Evolutionary conservation across 352 stramenopile species (phyloP).

Genomic region (Phytophthora uliginosa): DNA sequence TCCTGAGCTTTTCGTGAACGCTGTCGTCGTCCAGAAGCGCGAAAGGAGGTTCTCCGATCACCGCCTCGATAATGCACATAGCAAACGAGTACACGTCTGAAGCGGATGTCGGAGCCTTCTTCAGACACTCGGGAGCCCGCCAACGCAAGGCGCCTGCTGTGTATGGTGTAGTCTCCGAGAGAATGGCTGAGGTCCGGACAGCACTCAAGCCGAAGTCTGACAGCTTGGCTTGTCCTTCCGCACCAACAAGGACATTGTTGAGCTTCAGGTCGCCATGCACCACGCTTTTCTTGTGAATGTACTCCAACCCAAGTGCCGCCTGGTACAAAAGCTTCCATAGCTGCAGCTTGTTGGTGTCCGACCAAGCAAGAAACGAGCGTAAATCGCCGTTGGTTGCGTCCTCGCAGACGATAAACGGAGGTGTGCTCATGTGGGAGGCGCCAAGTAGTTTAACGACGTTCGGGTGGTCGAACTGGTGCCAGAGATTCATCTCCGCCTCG

Average conservation of each 20-base stretch:
- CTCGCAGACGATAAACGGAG: conserved; percentile 40
- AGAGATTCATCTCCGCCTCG: conserved; percentile 37
- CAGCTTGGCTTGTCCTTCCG: conserved; percentile 20
- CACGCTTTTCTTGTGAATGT: conserved; percentile 25
- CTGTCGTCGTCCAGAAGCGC: conserved; percentile 19
- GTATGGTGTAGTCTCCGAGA: too few species aligned
- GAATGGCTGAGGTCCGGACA: background rate
- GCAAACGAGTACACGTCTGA: conserved; percentile 49
- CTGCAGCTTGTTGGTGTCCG: conserved; percentile 1
- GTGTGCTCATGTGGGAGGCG: conserved; percentile 38
- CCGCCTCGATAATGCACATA: conserved; percentile 44
- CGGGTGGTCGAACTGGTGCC: conserved; percentile 40
- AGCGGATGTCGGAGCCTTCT: conserved; percentile 23
- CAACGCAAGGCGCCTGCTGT: conserved; percentile 24
- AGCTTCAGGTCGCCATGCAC: conserved; percentile 32
- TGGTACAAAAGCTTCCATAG: conserved; percentile 40
- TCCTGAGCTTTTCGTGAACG: conserved; percentile 13
- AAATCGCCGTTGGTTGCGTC: conserved; percentile 33
- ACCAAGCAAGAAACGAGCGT: conserved; percentile 10
- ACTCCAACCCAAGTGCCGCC: conserved; percentile 49
- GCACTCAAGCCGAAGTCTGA: conserved; percentile 28
- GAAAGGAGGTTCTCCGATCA: conserved; percentile 34
- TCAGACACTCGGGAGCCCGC: conserved; percentile 50
- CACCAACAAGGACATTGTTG: conserved; percentile 27
- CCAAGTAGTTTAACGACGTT: conserved; percentile 45